phyloP scores from a whole-genome alignment of 805 yeast genomes.

The Debaryomyces hansenii region DNA sequence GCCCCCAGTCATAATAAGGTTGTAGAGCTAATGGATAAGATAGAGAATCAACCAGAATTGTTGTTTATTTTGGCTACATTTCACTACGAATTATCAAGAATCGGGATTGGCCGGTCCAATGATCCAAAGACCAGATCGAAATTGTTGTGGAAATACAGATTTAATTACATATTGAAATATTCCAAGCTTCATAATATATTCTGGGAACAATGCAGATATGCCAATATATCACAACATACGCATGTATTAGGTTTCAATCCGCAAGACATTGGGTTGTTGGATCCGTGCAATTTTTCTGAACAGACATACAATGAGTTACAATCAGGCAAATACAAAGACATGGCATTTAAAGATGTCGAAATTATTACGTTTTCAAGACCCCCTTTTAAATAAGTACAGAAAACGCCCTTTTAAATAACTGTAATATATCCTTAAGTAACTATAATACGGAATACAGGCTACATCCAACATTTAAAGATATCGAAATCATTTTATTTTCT shows the following conservation, averaged over 20 bases:
- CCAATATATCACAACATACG: conserved; percentile 28
- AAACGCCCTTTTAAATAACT: no score
- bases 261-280: conserved; percentile 34
- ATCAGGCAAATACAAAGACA: conserved; percentile 23
- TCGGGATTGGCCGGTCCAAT: conserved; percentile 23
- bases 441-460: no score
- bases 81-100: conserved; percentile 27
- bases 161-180: conserved; percentile 21
- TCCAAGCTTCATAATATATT: conserved; percentile 29
- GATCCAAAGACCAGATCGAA: conserved; percentile 9
- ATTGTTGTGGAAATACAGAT: conserved; percentile 16
- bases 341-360: conserved; percentile 21
- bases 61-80: conserved; percentile 29
- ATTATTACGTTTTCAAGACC: conserved; percentile 15
- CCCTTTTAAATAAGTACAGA: not conserved
- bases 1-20: conserved; percentile 22
- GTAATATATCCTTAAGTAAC: no score
- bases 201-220: conserved; percentile 35
- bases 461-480: conserved; percentile 19
- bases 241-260: conserved; percentile 27
- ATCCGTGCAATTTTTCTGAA: conserved; percentile 34
- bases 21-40: conserved; percentile 19
- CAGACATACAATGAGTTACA: conserved; percentile 26
- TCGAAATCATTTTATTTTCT: conserved; percentile 14
- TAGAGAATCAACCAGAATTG: conserved; percentile 27